Conservation (phyloP, 495 filamentous ascomycete species). For the Neurospora cerealis region DNA sequence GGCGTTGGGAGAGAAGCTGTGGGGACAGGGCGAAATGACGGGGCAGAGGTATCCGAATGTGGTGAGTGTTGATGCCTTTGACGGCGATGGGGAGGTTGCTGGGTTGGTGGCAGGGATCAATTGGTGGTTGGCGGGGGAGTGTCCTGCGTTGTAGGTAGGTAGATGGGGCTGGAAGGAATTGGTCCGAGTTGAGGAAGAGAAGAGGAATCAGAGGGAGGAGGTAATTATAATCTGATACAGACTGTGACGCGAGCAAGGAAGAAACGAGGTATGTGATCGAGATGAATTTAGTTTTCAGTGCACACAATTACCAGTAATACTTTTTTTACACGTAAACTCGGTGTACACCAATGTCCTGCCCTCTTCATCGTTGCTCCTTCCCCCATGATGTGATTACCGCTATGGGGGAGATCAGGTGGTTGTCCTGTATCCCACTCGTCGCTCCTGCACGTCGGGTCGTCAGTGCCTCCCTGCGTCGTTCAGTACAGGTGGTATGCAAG, state of each 20-base stretch:
- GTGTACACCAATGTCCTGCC: too few relatives aligned
- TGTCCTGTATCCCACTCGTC: too few relatives aligned
- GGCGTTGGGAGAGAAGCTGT: neutral
- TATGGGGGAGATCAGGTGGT: too few relatives aligned
- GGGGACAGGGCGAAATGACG: neutral
- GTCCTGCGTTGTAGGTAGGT: neutral
- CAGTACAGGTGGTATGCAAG: too few relatives aligned
- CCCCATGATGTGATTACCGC: neutral
- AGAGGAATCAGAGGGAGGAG: neutral
- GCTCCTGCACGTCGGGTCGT: too few relatives aligned
- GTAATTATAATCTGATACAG: neutral
- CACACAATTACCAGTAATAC: neutral
- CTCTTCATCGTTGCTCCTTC: neutral
- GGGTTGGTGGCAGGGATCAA: neutral
- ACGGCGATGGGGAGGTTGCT: neutral
- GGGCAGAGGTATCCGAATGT: neutral
- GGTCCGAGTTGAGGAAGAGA: too few relatives aligned
- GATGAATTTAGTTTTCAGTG: neutral
- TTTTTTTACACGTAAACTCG: neutral
- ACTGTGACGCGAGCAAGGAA: neutral
- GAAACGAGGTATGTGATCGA: neutral
- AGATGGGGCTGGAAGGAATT: too few relatives aligned
- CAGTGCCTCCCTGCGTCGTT: too few relatives aligned
- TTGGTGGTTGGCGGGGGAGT: neutral
- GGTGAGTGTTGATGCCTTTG: neutral